Evolutionary conservation across 768 basidiomycete genomes (phyloP), one percentile per base, ranked within the genome.

Genomic region (Russula olivacea): DNA sequence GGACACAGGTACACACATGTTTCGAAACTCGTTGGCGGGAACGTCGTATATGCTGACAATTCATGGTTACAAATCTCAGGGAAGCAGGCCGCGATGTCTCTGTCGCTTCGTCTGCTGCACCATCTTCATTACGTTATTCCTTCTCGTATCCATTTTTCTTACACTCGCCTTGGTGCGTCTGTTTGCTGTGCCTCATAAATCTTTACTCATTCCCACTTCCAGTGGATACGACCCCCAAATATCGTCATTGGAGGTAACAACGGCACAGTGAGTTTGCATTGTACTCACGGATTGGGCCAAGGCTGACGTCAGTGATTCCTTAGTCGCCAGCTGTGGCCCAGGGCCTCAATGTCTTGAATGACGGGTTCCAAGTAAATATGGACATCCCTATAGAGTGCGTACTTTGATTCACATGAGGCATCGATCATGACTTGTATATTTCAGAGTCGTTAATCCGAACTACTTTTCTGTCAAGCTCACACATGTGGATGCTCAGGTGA

Each of bases 191-290:
- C 12, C 50, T 58, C 59, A 64, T 28, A 48, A 8, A 32, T 11
- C n/a, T 4, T 32, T 21, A 59, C 61, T 57, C 34, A 53, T 56
- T 53, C 41, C 21, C 38, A 8, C 54, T 23, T 48, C 17, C 54
- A 93, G 91, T 93, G 87, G 87, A 79, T 88, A 55, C 81, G 84
- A 34, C 91, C 91, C 25, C 91, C 91, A 1, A 79, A 83, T 64
- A 75, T 93, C 54, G 70, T 71, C 28, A 76, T 93, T 61, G 85
- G 86, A 15, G 68, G 72, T 34, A 80, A 83, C 28, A 71, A 74
- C 53, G 19, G 51, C 71, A 12, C 73, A 78, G 5, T 71, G 74
- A 25, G 71, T 76, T 19, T 72, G 72, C 34, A 77, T 74, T 38
- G 71, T 74, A 48, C 83, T 78, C 70, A 72, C 72, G 30, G 15